Percentiles rank a stretch among this genome's conserved stretches.
phyloP scores from a whole-genome alignment of 495 filamentous ascomycete species.

The Articulospora tetracladia region DNA sequence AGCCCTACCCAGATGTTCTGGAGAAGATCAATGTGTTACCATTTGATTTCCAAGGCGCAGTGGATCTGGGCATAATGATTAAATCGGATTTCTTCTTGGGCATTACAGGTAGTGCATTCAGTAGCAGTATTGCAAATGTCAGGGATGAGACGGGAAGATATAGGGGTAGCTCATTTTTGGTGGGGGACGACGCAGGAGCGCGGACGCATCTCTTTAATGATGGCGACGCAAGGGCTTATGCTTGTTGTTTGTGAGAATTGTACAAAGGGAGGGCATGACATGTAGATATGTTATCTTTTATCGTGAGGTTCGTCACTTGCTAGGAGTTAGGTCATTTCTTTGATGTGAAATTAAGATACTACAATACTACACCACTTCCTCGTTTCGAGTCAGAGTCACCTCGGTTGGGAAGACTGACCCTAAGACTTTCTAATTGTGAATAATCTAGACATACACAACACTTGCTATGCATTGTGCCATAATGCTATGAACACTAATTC shows the following conservation, averaged over 20 bases:
- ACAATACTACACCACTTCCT: too few species aligned
- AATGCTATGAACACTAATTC: too few species aligned
- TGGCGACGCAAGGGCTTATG: constrained; percentile 16
- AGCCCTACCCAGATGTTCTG: constrained; percentile 5
- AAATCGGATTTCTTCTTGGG: constrained; percentile 22
- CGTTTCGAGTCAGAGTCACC: too few species aligned
- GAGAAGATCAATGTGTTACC: constrained; percentile 17
- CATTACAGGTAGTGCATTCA: constrained; percentile 25
- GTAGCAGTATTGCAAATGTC: constrained; percentile 21
- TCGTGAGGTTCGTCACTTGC: too few species aligned
- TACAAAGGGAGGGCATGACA: neutral
- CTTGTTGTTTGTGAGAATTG: constrained; percentile 21
- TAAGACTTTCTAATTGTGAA: too few species aligned
- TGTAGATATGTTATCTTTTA: too few species aligned
- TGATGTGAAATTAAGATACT: too few species aligned
- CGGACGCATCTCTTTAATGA: constrained; percentile 23
- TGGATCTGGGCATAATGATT: constrained; percentile 25
- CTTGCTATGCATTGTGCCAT: too few species aligned
- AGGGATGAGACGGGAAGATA: constrained; percentile 25
- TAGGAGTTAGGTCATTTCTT: neutral
- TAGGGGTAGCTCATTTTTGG: constrained; percentile 20
- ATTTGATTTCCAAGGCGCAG: constrained; percentile 27
- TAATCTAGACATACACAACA: too few species aligned
- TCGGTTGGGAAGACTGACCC: too few species aligned
- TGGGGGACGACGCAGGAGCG: constrained; percentile 22